phyloP scores from a whole-genome alignment of 345 rosid genomes.

The Erucastrum elatum region DNA sequence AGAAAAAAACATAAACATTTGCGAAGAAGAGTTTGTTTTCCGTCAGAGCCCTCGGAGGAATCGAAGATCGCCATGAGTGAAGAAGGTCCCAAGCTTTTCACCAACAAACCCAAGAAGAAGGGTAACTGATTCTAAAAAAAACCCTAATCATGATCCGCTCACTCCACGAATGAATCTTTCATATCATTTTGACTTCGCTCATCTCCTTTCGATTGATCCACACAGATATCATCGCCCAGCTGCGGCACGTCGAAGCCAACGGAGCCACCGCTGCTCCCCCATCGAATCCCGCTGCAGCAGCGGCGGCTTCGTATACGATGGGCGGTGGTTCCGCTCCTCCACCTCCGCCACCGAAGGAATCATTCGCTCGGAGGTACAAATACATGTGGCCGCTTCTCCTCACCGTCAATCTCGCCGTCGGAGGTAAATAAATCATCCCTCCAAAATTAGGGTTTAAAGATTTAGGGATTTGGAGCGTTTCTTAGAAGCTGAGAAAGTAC shows the following conservation, averaged over 20 bases:
- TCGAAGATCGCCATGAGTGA: constrained; percentile 47
- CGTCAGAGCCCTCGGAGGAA: background rate
- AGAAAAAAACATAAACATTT: background rate
- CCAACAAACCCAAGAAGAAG: constrained; percentile 72
- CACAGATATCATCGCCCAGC: constrained; percentile 48
- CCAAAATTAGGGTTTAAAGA: background rate
- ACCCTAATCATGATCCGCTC: background rate
- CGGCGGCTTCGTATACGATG: constrained; percentile 63
- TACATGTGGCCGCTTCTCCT: constrained; percentile 81
- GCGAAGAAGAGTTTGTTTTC: background rate
- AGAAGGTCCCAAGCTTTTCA: constrained; percentile 70
- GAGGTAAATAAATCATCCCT: constrained; percentile 56
- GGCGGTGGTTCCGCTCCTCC: constrained; percentile 51
- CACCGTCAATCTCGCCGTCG: constrained; percentile 71
- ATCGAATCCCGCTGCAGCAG: constrained; percentile 48
- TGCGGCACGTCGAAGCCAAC: constrained; percentile 52
- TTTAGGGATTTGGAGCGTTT: background rate
- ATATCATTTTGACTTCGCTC: constrained; percentile 1
- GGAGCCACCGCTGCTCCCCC: constrained; percentile 40
- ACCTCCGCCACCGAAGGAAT: constrained; percentile 67
- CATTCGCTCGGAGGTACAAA: constrained; percentile 79
- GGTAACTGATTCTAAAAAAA: constrained; percentile 7
- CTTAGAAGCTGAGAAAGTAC: background rate
- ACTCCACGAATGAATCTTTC: constrained; percentile 24
- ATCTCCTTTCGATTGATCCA: constrained; percentile 22